Percentiles rank a stretch among this genome's conserved stretches.
Evolutionary conservation across 2,329 filamentous ascomycete genomes (phyloP).

Genomic region (Fusarium sp.): DNA sequence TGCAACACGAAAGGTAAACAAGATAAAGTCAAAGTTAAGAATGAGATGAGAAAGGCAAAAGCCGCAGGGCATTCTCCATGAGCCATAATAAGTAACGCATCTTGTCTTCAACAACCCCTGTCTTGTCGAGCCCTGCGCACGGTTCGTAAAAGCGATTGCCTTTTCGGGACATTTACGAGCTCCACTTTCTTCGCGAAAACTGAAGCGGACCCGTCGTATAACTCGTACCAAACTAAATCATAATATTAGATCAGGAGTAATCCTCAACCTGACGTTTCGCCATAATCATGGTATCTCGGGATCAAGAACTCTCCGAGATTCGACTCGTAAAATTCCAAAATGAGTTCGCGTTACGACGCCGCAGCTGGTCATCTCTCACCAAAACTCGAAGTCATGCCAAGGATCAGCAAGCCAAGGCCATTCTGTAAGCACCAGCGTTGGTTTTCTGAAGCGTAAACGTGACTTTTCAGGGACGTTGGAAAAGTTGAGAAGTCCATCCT

Average conservation of each 20-base stretch:
- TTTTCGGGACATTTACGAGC: constrained; percentile 30
- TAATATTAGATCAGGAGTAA: neutral
- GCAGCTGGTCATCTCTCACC: fast-evolving
- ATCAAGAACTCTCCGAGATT: neutral
- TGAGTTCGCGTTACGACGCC: neutral
- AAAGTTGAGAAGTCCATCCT: neutral
- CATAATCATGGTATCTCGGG: neutral
- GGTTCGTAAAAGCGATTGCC: constrained; percentile 32
- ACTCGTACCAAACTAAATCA: constrained; percentile 2
- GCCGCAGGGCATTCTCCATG: neutral
- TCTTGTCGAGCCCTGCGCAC: neutral
- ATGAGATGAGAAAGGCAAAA: neutral
- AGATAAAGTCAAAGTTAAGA: neutral
- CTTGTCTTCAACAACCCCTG: neutral
- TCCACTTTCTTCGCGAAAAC: constrained; percentile 2
- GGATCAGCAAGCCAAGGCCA: no score
- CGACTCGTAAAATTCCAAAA: neutral
- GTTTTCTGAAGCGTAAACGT: no score
- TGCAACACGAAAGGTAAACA: fast-evolving
- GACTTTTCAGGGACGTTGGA: no score
- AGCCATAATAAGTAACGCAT: neutral
- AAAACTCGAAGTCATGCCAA: neutral
- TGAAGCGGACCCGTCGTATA: neutral
- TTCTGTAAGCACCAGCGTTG: no score
- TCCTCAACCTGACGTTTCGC: neutral